Evolutionary conservation across 2,329 filamentous ascomycete species (phyloP), one percentile per base, ranked within the genome.

Genomic region (Fusarium sublunatum): DNA sequence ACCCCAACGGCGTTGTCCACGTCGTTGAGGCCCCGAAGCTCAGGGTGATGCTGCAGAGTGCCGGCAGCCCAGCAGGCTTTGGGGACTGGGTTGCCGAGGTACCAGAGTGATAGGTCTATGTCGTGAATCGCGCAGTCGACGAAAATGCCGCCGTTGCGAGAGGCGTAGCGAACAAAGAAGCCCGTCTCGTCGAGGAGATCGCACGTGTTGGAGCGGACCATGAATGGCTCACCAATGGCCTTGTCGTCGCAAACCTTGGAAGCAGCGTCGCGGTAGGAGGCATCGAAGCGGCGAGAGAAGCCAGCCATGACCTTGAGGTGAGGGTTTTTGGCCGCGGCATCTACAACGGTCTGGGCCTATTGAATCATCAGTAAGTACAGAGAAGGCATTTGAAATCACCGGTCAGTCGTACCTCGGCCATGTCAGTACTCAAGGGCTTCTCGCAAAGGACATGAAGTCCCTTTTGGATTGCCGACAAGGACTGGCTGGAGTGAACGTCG

Each of bases 51-150:
- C 5, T 65, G 61, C 0, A 68, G 55, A 0, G 58, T 61, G 0
- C 64, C 65, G 0, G 53, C 51, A 0, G 65, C 64, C 52, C 61
- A 67, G 15, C 54, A 58, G 0, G 61, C 58, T 29, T 68, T 67
- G 3, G 65, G 61, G 0, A 58, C 19, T 0, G 61, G 58, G 13
- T 65, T 58, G 1, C 67, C 67, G 3, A 75, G 57, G 42, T 72
- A 74, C 73, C 73, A 75, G 10, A 74, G 58, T 0, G 71, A 65
- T 2, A 74, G 43, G 25, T 74, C 73, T 0, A 91, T 90, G 69
- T 91, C 88, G 75, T 90, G 88, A 68, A 90, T 86, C 36, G 84
- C 85, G 75, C 85, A 88, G 76, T 91, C 88, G 49, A 90, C 87
- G 64, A 91, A 90, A 69, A 90, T 88, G 4, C 87, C 88, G 28